Conservation (phyloP, 257 asterid species). For the Nicotiana otophora region DNA sequence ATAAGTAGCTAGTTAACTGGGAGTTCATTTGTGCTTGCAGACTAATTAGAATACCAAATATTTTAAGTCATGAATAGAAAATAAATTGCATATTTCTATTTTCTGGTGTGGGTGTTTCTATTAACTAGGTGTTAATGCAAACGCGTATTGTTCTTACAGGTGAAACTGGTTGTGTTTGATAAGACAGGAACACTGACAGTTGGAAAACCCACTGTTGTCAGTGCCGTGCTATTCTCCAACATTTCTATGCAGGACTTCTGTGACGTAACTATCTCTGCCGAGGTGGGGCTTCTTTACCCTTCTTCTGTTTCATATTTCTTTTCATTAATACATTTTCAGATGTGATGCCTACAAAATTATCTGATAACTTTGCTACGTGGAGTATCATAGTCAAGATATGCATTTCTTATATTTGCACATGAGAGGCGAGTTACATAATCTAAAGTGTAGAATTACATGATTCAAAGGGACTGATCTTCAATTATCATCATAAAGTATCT, state of each 20-base stretch:
- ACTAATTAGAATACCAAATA: background rate
- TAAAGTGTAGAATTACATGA: background rate
- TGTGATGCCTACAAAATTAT: background rate
- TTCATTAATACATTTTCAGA: background rate
- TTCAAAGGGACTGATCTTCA: background rate
- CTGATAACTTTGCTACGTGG: background rate
- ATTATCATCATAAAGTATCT: background rate
- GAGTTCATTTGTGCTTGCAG: background rate
- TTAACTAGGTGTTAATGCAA: background rate
- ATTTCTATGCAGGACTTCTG: slow-evolving; percentile 79
- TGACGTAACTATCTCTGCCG: slow-evolving; percentile 79
- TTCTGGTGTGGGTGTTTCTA: background rate
- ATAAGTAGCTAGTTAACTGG: background rate
- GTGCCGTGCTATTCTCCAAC: slow-evolving; percentile 63
- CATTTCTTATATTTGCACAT: background rate
- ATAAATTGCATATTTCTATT: background rate
- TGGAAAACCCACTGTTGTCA: slow-evolving; percentile 91
- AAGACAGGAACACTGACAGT: slow-evolving; percentile 88
- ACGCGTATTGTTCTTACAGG: slow-evolving; percentile 39
- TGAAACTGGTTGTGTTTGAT: slow-evolving; percentile 77
- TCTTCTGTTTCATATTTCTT: background rate
- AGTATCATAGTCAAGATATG: background rate
- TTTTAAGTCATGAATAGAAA: background rate
- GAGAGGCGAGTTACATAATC: background rate
- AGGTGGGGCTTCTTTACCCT: slow-evolving; percentile 45